Evolutionary conservation across 495 filamentous ascomycete species (phyloP), one percentile per base, ranked within the genome.

Genomic region (Penicillium simplicissimum): DNA sequence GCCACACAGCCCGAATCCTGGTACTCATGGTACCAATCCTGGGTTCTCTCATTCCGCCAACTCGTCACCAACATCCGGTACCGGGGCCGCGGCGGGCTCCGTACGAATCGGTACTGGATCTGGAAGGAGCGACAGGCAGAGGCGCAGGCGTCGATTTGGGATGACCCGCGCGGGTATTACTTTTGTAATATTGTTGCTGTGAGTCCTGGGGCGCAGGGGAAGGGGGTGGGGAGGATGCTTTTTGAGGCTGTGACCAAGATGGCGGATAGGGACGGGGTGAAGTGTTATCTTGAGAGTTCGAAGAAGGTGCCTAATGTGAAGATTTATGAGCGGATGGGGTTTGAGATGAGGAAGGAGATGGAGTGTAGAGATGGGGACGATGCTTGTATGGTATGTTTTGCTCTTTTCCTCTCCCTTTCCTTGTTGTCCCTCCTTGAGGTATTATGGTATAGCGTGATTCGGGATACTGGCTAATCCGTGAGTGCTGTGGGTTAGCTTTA

Each of bases 181-280:
- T 88, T 89, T 59, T 83, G 85, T 60, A 89, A 88, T 67, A 88
- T 88, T 48, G 85, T 88, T 63, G 85, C 86, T 8, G 85, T 88
- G n/a, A 65, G 81, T 35, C 85, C 86, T 0, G 79, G 79, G 48
- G 77, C 76, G 53, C 86, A 88, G 72, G 81, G 82, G 2, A 81
- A 69, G 51, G 86, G 87, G 0, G 74, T 88, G 19, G 87, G 85
- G 35, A 81, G 78, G 54, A 63, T 70, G 54, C 69, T 89, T 55
- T 83, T 88, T 69, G 71, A 82, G 68, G 73, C 81, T 45, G 82
- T 88, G 21, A 82, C 82, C 5, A 71, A 83, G 58, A 62, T 58
- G 58, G 86, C 87, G 17, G 86, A 88, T 71, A 49, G 58, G 48
- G 84, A 88, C 69, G 83, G 84, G 4, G 75, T 75, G 54, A 79